phyloP scores from a whole-genome alignment of 768 basidiomycete species.

The Tricholoma bakamatsutake region DNA sequence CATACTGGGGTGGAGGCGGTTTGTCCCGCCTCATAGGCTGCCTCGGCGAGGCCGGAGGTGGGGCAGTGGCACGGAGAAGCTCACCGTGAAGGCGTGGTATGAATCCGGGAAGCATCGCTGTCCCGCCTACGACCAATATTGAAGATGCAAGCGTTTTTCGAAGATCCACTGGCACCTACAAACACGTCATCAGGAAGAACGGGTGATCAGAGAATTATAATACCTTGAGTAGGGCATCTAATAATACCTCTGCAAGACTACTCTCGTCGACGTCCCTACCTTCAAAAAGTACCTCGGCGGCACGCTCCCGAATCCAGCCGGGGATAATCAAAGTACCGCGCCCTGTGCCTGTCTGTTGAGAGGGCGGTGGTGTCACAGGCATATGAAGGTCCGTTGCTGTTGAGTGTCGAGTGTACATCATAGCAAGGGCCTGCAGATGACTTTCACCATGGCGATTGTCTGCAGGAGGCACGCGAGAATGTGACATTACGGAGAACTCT shows the following conservation, averaged over 20 bases:
- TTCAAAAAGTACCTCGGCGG: conserved; percentile 87
- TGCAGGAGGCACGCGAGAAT: conserved; percentile 27
- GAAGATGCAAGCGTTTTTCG: conserved; percentile 78
- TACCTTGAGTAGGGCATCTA: conserved; percentile 79
- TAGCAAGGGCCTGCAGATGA: conserved; percentile 60
- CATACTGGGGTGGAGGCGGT: conserved; percentile 47
- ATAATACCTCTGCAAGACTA: conserved; percentile 75
- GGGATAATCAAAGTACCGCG: conserved; percentile 79
- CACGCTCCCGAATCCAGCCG: conserved; percentile 92
- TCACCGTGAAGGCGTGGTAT: conserved; percentile 83
- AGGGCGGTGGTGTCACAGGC: conserved; percentile 58
- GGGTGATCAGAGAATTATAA: conserved; percentile 2
- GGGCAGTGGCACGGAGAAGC: conserved; percentile 56
- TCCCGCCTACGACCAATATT: conserved; percentile 85
- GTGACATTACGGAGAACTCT: conserved; percentile 53
- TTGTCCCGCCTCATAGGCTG: conserved; percentile 31
- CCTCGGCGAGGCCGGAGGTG: conserved; percentile 26
- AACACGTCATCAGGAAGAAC: neutral
- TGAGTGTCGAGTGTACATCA: conserved; percentile 70
- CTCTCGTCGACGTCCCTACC: conserved; percentile 85
- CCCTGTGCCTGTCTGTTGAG: conserved; percentile 67
- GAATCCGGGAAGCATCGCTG: conserved; percentile 88
- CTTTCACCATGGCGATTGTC: conserved; percentile 36
- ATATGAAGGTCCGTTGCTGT: conserved; percentile 71
- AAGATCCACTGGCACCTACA: conserved; percentile 84